Base-by-base conservation (phyloP, 2,329 filamentous ascomycete species). In the Xylaria sp. region DNA sequence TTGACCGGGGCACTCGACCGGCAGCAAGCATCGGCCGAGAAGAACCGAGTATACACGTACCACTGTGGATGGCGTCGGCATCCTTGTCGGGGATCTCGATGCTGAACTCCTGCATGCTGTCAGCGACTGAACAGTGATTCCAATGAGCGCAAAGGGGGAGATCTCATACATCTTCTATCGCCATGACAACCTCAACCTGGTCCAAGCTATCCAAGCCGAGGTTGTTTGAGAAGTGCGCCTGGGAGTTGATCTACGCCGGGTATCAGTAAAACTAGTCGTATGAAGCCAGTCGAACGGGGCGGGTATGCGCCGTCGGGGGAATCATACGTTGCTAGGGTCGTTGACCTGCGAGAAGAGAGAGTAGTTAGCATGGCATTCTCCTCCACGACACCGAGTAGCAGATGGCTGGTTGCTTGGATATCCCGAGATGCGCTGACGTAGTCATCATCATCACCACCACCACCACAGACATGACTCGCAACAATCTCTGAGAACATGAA, bases 161-260 rank as follows among this genome's bases (percentile, higher is more conserved):
- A 5, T n/a, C 30, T 5, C 58, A 69, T 78, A 92, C 89, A 87
- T 99, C 94, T 85, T 99, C 94, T 79, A 99, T 97, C 68, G 94
- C 94, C 94, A 99, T 99, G 71, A 99, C 94, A 68, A 99, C 94
- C 83, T 99, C 94, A 66, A 99, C 94, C 65, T 94, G 97, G 77
- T 99, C 94, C 77, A 99, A 85, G 79, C 90, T 95, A 82, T 99
- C 94, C 72, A 99, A 83, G 67, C 92, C 94, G 66, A 99, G 89
- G 79, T 99, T 93, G 77, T 97, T 97, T 74, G 91, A 84, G 80
- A 99, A 99, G 84, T 97, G 92, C 61, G 93, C 88, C 57, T 80
- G 82, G 65, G 85, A 79, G 72, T 87, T 91, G 75, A 99, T 91
- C 93, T 97, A 54, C 69, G 70, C 47, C 65, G 6, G 23, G 47